Conservation (phyloP, 768 basidiomycete species). For the Tephrocybe sp. region DNA sequence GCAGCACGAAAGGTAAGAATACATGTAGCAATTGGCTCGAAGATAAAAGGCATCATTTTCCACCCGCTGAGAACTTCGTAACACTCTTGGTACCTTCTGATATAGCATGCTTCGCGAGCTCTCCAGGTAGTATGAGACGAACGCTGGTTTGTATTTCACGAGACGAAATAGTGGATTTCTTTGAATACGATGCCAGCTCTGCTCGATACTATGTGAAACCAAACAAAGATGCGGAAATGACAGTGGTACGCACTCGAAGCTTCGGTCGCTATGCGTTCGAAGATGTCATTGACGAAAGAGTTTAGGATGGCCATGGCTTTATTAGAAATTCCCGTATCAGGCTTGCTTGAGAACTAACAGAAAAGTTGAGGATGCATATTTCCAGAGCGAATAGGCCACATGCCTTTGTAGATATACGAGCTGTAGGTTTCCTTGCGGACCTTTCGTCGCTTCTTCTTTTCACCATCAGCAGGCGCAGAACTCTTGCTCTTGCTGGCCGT, state of each 20-base stretch:
- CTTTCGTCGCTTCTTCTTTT: constrained; percentile 83
- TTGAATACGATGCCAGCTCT: constrained; percentile 83
- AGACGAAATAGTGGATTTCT: constrained; percentile 90
- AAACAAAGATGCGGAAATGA: constrained; percentile 26
- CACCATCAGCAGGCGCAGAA: constrained; percentile 51
- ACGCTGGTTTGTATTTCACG: constrained; percentile 88
- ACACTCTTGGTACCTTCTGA: constrained; percentile 55
- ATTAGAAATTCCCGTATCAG: constrained; percentile 91
- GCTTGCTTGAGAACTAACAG: constrained; percentile 79
- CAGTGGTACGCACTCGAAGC: constrained; percentile 54
- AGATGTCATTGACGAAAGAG: constrained; percentile 84
- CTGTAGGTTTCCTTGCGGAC: constrained; percentile 79
- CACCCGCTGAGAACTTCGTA: constrained; percentile 50
- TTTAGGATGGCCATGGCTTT: constrained; percentile 83
- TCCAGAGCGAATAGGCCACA: constrained; percentile 13
- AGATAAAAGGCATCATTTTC: constrained; percentile 30
- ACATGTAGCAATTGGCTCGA: constrained; percentile 1
- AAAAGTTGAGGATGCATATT: neutral
- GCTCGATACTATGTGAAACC: no score
- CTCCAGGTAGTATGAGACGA: constrained; percentile 80
- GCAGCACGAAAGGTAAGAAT: constrained; percentile 13
- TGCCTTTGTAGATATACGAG: constrained; percentile 83
- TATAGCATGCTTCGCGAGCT: constrained; percentile 85
- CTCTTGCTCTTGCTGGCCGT: constrained; percentile 35
- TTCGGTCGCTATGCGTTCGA: constrained; percentile 75